Percentiles rank a stretch among this genome's conserved stretches.
These are phyloP conservation scores for Dalbergia cultrata DNA, from an alignment of 306 rosid species.

Conservation along the genomic window DNA sequence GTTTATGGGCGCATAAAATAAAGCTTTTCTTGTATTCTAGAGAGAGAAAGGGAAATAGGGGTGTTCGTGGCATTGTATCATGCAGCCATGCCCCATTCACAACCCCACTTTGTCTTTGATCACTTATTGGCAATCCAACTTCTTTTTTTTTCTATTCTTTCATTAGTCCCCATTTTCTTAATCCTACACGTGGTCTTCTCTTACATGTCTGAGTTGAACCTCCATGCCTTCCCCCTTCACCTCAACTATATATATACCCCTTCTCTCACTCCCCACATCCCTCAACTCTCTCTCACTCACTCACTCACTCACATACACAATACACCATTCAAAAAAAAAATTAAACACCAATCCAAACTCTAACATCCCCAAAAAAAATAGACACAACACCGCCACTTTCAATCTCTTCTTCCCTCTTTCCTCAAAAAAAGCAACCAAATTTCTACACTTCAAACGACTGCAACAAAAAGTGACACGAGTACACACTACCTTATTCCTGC, in stretches of 20 bases:
- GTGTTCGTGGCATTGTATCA: slow-evolving; percentile 64
- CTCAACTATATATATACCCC: slow-evolving; percentile 62
- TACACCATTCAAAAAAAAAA: not conserved
- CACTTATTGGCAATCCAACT: slow-evolving; percentile 56
- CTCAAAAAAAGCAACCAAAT: slow-evolving; percentile 35
- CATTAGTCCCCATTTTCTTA: slow-evolving; percentile 45
- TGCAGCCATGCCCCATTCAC: slow-evolving; percentile 40
- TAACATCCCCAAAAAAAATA: not conserved
- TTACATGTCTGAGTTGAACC: slow-evolving; percentile 56
- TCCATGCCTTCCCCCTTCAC: slow-evolving; percentile 25
- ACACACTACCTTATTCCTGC: not conserved
- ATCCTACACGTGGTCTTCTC: slow-evolving; percentile 83
- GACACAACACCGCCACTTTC: not conserved
- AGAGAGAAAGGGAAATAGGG: slow-evolving; percentile 31
- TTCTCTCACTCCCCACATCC: slow-evolving; percentile 47
- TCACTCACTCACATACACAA: not conserved
- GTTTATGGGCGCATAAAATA: not conserved
- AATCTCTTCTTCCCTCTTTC: not conserved
- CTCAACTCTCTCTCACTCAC: slow-evolving; percentile 27
- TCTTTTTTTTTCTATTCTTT: not conserved
- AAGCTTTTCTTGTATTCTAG: not conserved
- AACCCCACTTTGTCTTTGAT: slow-evolving; percentile 57
- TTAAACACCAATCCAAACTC: slow-evolving; percentile 12
- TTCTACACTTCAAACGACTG: too few species aligned
- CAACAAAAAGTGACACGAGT: not conserved